phyloP scores from a whole-genome alignment of 768 basidiomycete genomes.

The Boletus rubroflammeus region DNA sequence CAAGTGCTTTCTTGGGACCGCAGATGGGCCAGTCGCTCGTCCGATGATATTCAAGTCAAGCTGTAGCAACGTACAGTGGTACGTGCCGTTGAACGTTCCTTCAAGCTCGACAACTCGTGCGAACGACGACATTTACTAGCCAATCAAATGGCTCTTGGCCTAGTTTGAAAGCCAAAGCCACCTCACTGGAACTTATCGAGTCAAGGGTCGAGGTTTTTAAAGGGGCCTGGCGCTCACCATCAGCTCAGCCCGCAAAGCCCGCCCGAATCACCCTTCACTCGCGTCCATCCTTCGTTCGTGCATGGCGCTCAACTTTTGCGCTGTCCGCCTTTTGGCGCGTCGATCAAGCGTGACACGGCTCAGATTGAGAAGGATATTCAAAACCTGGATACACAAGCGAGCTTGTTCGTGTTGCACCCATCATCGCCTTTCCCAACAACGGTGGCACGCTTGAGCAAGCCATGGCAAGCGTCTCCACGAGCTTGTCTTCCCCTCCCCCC shows the following conservation, averaged over 20 bases:
- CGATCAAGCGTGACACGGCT: not conserved
- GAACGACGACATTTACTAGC: too few species aligned
- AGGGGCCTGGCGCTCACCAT: not conserved
- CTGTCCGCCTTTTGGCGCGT: slow-evolving; percentile 5
- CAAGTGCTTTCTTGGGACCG: not conserved
- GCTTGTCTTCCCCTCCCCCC: not conserved
- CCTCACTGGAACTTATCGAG: too few species aligned
- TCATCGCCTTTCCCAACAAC: not conserved
- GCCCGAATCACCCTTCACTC: not conserved
- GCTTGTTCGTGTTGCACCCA: not conserved
- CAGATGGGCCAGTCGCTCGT: not conserved
- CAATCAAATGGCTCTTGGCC: too few species aligned
- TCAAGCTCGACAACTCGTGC: too few species aligned
- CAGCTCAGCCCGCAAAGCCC: not conserved
- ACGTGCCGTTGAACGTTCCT: too few species aligned
- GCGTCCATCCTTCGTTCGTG: slow-evolving; percentile 5
- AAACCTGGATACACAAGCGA: fast-evolving
- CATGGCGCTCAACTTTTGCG: slow-evolving; percentile 7
- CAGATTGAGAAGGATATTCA: not conserved
- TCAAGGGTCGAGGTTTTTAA: slow-evolving; percentile 4
- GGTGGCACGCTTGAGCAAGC: fast-evolving
- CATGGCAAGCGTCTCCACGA: not conserved
- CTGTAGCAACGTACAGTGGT: too few species aligned
- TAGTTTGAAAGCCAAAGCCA: too few species aligned
- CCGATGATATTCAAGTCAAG: not conserved